Evolutionary conservation across 495 filamentous ascomycete genomes (phyloP), one percentile per base, ranked within the genome.

Genomic region (Astrocystis sublimbata): DNA sequence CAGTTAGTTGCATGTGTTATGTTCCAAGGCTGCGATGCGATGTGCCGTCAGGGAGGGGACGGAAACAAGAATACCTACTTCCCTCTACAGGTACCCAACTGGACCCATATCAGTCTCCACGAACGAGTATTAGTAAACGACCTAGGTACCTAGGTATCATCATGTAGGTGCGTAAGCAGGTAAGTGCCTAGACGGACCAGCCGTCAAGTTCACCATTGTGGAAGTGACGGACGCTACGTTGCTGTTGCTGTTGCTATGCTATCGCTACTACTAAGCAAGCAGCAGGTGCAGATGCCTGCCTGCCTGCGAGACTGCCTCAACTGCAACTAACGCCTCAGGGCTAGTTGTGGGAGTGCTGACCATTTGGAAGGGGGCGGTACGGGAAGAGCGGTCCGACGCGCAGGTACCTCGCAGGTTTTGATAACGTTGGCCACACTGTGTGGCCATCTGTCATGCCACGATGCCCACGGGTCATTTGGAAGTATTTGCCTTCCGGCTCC

Each of bases 1-100:
- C 54, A 31, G 38, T 28, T 28, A 31, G 38, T 28, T 28, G 54
- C 54, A 57, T 45, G 9, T 43, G 31, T 56, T 31, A n/a, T n/a
- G n/a, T n/a, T n/a, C n/a, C 19, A 42, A 36, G 35, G 36, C 24
- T 41, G 52, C 52, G 23, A 26, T 12, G 51, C 19, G 33, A 54
- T 17, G 4, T 43, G n/a, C 19, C 15, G 43, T 19, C 4, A 21
- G 24, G 43, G 43, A 19, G 31, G 24, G 26, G 53, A 42, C 24
- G 51, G 21, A 41, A 28, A 33, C 12, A 40, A 23, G n/a, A n/a
- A n/a, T n/a, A n/a, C n/a, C n/a, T n/a, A n/a, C n/a, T n/a, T n/a
- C n/a, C n/a, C n/a, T n/a, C n/a, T n/a, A n/a, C n/a, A n/a, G n/a
- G n/a, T n/a, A n/a, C n/a, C n/a, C n/a, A n/a, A n/a, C n/a, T n/a